Conservation (phyloP, 1,284 basidiomycete species). For the Ustilago esculenta region DNA sequence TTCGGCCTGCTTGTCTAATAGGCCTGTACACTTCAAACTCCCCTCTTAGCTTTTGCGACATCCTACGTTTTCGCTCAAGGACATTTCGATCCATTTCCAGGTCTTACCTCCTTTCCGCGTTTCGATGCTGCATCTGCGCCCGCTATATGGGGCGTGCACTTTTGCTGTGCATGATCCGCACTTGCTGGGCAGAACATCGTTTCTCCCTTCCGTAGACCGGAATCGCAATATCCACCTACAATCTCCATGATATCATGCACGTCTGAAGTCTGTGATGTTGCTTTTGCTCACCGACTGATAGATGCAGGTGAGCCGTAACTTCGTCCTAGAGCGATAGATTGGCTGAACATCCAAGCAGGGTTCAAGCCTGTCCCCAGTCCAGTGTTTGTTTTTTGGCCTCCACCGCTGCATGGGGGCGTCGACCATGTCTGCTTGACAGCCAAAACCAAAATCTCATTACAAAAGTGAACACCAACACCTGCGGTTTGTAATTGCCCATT, state of each 20-base stretch:
- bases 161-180: neutral
- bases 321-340: too few relatives aligned
- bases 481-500: neutral
- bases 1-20: conserved; percentile 26
- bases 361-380: too few relatives aligned
- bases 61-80: neutral
- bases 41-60: too few relatives aligned
- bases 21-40: neutral
- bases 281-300: too few relatives aligned
- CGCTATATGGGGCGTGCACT: neutral
- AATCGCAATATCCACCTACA: too few relatives aligned
- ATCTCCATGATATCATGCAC: too few relatives aligned
- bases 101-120: neutral
- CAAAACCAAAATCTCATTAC: neutral
- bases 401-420: too few relatives aligned
- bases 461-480: neutral
- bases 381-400: too few relatives aligned
- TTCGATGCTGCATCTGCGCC: neutral
- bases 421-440: neutral
- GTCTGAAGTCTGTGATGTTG: too few relatives aligned
- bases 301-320: too few relatives aligned
- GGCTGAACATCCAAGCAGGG: too few relatives aligned
- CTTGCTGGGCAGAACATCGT: neutral
- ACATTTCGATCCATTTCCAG: neutral
- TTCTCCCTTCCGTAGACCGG: neutral